Base-by-base conservation (phyloP, 768 basidiomycete species). In the Suillus luteus region DNA sequence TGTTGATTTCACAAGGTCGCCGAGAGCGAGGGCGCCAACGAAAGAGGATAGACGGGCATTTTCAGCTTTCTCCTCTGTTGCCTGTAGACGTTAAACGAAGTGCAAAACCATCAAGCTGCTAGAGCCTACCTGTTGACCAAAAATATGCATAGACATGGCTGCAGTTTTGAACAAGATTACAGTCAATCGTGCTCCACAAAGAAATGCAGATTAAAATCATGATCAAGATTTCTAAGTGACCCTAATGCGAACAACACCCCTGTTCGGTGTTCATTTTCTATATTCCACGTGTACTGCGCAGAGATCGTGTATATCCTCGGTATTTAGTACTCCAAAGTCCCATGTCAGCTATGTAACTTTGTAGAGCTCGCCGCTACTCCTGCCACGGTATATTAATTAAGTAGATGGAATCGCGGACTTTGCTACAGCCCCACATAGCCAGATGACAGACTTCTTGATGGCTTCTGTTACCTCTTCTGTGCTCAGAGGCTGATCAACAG, bases 31-130 rank as follows among this genome's bases (percentile, higher is more conserved):
- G 7, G 97, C 96, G 38, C 97, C 97, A 60, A 99, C 93, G 77
- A 99, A 99, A 5, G 95, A 96, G 2, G 95, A 95, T 67, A 99
- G 89, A 78, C 96, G 93, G 75, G 97, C 96, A 83, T 95, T 94
- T 80, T 98, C 96, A 24, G 95, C 95, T 75, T 95, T 92, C 80
- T 99, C 96, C 80, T 99, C 91, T 9, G 90, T 91, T 43, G 91
- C 91, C 91, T 91, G 68, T n/a, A 49, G 67, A 31, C 2, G 17
- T 44, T 61, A 62, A 9, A 46, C 63, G 38, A 59, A 31, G 37
- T 33, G 41, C 19, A 35, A 14, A 2, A 6, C 3, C 38, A 51
- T 9, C 14, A 2, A 19, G 27, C 37, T 52, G 6, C 40, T 41
- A 51, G 15, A 54, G 49, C 65, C 62, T 67, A 86, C 88, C 78